Percentiles rank a stretch among this genome's conserved stretches.
phyloP scores from a whole-genome alignment of 2,329 filamentous ascomycete species.

The Xylaria sp. region DNA sequence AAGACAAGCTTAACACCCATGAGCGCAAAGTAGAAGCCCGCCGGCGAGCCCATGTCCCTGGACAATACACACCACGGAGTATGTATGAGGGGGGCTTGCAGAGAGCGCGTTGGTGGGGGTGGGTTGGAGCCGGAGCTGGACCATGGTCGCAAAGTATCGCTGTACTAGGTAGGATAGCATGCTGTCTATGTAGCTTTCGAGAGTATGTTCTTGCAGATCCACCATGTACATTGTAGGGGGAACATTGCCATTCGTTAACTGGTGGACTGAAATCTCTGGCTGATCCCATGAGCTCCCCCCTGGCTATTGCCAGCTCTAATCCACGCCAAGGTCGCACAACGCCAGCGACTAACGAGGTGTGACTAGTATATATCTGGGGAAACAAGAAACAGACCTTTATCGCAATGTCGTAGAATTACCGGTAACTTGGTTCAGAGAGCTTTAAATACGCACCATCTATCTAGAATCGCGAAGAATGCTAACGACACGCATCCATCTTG shows the following conservation, averaged over 20 bases:
- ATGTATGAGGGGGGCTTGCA: slow-evolving; percentile 4
- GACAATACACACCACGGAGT: slow-evolving; percentile 13
- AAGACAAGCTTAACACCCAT: slow-evolving; percentile 12
- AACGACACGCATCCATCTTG: neutral
- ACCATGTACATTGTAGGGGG: slow-evolving; percentile 6
- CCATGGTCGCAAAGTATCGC: slow-evolving; percentile 2
- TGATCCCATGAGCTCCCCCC: slow-evolving; percentile 38
- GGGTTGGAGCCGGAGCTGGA: slow-evolving; percentile 18
- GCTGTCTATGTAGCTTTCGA: slow-evolving; percentile 24
- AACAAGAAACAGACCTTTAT: neutral
- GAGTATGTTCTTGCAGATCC: slow-evolving; percentile 24
- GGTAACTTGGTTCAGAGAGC: neutral
- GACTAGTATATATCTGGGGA: slow-evolving; percentile 14
- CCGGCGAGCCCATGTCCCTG: slow-evolving; percentile 8
- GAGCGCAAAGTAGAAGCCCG: slow-evolving; percentile 7
- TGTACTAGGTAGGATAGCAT: slow-evolving; percentile 2
- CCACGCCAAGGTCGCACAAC: slow-evolving; percentile 35
- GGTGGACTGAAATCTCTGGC: slow-evolving; percentile 34
- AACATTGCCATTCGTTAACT: slow-evolving; percentile 28
- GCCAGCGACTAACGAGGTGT: slow-evolving; percentile 20
- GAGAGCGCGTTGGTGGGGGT: slow-evolving; percentile 17
- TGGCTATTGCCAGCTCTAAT: slow-evolving; percentile 25
- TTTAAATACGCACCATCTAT: neutral
- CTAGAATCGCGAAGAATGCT: neutral
- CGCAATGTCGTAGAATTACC: slow-evolving; percentile 2